Base-by-base conservation (phyloP, 371 early-diverging fungal genomes). In the Rhizopus arrhizus region DNA sequence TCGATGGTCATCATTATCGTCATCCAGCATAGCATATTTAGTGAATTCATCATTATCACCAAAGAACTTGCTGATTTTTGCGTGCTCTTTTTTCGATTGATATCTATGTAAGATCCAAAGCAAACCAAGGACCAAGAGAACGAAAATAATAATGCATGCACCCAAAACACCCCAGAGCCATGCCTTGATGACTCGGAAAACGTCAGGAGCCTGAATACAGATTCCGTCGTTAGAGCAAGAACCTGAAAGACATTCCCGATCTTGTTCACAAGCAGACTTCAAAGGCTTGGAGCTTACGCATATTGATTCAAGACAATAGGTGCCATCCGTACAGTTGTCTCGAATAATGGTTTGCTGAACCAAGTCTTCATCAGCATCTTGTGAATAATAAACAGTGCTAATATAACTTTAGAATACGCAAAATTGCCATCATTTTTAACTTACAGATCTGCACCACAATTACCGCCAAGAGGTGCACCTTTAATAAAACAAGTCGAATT, bases 161-260 rank as follows among this genome's bases (percentile, higher is more conserved):
- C 66, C 76, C 16, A 77, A 55, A 4, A 75, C 70, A 31, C 69
- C 74, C 81, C 81, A 80, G 1, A 72, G 55, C 81, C 78, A 80
- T 5, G 47, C 13, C 15, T 70, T 57, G 11, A 80, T 72, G 4
- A 49, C 58, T 13, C 68, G 72, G 63, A 80, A 80, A 13, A 75
- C 64, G 29, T 80, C 81, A 0, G 81, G 78, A 13, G 74, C 77
- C 47, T 66, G 62, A 13, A 74, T 63, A 57, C 80, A 79, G 2
- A 65, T 5, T 5, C 66, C 75, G 10, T 34, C 47, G 10, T 69
- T 66, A 28, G 66, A 70, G 47, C 81, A 80, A 3, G 73, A 67
- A 10, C 74, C 68, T 8, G 78, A 77, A 13, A 77, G 16, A 46
- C 81, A 80, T 53, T 75, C 78, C 11, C 74, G 68, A 33, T 80